Evolutionary conservation across 2,329 filamentous ascomycete species (phyloP), one percentile per base, ranked within the genome.

Genomic region (Pleurostoma richardsiae): DNA sequence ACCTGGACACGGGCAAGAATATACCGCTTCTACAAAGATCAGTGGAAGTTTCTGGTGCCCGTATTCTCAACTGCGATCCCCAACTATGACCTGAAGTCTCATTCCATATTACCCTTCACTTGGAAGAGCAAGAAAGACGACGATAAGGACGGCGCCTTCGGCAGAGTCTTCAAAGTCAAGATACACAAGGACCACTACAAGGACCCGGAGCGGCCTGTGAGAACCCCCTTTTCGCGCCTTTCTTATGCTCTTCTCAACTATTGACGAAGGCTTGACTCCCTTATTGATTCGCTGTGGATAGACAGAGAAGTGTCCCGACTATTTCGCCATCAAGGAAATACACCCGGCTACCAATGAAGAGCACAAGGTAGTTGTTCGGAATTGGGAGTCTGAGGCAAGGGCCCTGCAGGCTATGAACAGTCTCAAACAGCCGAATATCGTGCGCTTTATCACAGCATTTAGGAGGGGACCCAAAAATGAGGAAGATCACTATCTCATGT

Each of bases 401-500:
- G 10, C 39, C 8, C 40, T 46, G 26, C 19, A 30, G 30, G 4
- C 10, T 6, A 46, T 39, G 2, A 7, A 29, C 3, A 6, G 7
- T 4, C 39, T 31, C 2, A 4, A 29, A 2, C 29, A 39, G 2
- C 2, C 30, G 1, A 36, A 53, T 10, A 29, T 53, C 1, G 45
- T 49, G 8, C 11, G 30, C 6, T 42, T 39, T 10, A 42, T 42
- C 3, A 33, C 40, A 1, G 43, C 30, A 4, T 36, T 51, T 19
- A 19, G 19, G 19, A 19, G 19, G 19, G 19, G 19, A 19, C 19
- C 19, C 3, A 41, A 43, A 4, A 43, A 39, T 29, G 49, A 10
- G 4, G 8, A 19, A 2, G 30, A 39, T 1, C 45, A 39, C 3
- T 53, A 49, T 30, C 38, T 53, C 5, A 41, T 53, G 36, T 53